A percentile compares a stretch with the other conserved stretches of the same genome.
phyloP scores from a whole-genome alignment of 2,329 filamentous ascomycete genomes.

The Fusarium mangiferae region DNA sequence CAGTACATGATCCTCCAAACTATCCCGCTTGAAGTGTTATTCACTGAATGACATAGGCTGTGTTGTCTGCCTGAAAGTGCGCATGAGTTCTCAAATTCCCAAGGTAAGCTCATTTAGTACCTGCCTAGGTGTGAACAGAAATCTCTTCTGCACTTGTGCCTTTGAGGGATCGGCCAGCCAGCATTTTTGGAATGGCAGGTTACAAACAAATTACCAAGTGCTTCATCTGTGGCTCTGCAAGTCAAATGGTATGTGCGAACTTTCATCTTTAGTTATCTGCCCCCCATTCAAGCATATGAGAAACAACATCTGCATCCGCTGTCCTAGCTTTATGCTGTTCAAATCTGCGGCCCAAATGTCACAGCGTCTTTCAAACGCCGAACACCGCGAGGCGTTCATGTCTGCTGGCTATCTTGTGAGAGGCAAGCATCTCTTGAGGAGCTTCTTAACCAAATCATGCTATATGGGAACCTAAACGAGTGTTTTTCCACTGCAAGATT shows the following conservation, averaged over 20 bases:
- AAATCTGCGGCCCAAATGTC: neutral
- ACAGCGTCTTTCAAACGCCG: neutral
- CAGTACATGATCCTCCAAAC: constrained; percentile 14
- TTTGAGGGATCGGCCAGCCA: neutral
- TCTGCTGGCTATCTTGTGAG: neutral
- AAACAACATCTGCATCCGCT: neutral
- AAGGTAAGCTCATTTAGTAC: constrained; percentile 41
- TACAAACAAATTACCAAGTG: neutral
- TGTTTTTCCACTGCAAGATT: constrained; percentile 28
- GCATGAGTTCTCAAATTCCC: constrained; percentile 48
- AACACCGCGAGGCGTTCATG: neutral
- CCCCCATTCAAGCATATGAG: neutral
- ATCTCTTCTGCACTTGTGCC: neutral
- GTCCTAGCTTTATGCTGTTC: neutral
- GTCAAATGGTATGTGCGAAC: constrained; percentile 21
- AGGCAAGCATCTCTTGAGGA: constrained; percentile 14
- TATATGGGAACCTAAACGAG: constrained; percentile 14
- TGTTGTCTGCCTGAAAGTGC: constrained; percentile 32
- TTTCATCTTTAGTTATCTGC: neutral
- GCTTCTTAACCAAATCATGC: neutral
- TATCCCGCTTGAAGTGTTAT: constrained; percentile 3
- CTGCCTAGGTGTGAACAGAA: neutral
- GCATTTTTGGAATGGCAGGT: neutral
- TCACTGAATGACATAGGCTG: constrained; percentile 21
- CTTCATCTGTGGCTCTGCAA: neutral